Evolutionary conservation across 176 grass and related monocot genomes (phyloP).

Genomic region (Musa itinerans): DNA sequence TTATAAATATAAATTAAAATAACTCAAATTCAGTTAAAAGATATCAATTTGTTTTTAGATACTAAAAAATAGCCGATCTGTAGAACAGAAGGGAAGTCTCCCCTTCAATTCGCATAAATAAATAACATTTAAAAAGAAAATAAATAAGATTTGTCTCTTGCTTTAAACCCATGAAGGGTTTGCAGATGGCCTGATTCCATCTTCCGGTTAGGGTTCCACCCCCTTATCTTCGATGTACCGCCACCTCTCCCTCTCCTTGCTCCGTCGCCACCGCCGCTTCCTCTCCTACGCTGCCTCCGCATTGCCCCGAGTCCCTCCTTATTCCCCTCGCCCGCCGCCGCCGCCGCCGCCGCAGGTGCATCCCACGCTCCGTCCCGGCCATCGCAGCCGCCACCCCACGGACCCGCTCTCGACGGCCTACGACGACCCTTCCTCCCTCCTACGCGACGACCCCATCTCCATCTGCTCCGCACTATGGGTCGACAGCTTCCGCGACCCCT

Average conservation of each 20-base stretch:
- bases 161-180: too few relatives aligned
- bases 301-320: background rate
- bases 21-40: too few relatives aligned
- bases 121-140: too few relatives aligned
- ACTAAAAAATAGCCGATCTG: too few relatives aligned
- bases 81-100: too few relatives aligned
- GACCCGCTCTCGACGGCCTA: constrained; percentile 3
- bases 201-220: too few relatives aligned
- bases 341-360: constrained; percentile 1
- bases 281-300: constrained; percentile 26
- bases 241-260: background rate
- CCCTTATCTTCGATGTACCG: background rate
- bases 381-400: background rate
- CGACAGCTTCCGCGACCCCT: constrained; percentile 54
- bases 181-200: too few relatives aligned
- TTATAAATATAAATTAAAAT: too few relatives aligned
- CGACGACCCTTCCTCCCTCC: constrained; percentile 61
- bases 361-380: background rate
- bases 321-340: background rate
- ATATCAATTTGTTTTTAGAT: too few relatives aligned
- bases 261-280: constrained; percentile 30
- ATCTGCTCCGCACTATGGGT: constrained; percentile 70
- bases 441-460: constrained; percentile 69
- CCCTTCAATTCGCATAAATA: too few relatives aligned
- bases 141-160: too few relatives aligned